Percentiles rank a stretch among this genome's conserved stretches.
Evolutionary conservation across 2,329 filamentous ascomycete species (phyloP).

Genomic region (Tolypocladium inflatum): DNA sequence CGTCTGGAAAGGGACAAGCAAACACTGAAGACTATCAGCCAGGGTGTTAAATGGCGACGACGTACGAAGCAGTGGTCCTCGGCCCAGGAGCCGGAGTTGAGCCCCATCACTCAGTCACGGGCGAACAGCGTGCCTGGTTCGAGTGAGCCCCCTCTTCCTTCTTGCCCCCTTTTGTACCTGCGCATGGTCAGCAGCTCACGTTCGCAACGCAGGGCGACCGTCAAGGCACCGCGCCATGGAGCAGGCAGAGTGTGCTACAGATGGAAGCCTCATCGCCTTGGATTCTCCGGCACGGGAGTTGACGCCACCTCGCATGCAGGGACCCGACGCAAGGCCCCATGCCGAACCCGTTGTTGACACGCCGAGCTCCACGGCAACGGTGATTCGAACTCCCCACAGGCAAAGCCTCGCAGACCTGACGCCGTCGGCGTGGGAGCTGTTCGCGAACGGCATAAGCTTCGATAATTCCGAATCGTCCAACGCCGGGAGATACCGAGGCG

Average conservation of each 20-base stretch:
- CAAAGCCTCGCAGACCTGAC: slow-evolving; percentile 13
- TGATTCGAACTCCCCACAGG: slow-evolving; percentile 24
- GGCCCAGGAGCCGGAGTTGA: slow-evolving; percentile 37
- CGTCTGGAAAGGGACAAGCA: slow-evolving; percentile 33
- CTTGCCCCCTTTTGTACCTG: not conserved
- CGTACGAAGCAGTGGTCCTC: slow-evolving; percentile 41
- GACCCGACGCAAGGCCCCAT: not conserved
- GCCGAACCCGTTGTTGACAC: not conserved
- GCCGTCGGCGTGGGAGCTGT: slow-evolving; percentile 18
- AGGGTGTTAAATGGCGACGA: slow-evolving; percentile 32
- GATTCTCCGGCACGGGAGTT: not conserved
- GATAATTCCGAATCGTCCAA: slow-evolving; percentile 7
- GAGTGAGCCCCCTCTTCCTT: slow-evolving; percentile 8
- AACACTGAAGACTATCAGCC: slow-evolving; percentile 17
- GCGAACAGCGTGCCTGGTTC: slow-evolving; percentile 14
- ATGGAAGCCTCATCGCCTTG: not conserved
- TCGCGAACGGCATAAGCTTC: slow-evolving; percentile 21
- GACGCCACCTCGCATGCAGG: not conserved
- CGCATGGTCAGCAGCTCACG: not conserved
- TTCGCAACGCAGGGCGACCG: not conserved
- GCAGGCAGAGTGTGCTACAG: not conserved
- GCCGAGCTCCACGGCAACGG: slow-evolving; percentile 24
- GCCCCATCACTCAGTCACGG: slow-evolving; percentile 36
- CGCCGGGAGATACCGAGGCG: not conserved
- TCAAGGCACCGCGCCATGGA: not conserved